Base-by-base conservation (phyloP, 2,329 filamentous ascomycete genomes). In the Aspergillus sp. region DNA sequence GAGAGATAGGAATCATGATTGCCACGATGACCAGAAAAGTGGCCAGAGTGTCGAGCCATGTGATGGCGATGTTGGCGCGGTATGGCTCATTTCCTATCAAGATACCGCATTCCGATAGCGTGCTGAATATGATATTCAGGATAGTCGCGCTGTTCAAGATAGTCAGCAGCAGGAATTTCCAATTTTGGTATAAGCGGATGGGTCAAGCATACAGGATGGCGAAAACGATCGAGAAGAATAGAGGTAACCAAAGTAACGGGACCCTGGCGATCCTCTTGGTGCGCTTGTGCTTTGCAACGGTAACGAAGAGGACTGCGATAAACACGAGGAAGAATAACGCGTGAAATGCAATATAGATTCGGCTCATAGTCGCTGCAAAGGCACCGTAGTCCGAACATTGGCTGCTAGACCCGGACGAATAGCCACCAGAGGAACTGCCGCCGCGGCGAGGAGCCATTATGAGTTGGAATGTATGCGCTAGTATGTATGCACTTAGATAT, bases 1-100 rank as follows among this genome's bases (percentile, higher is more conserved):
- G 50, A 50, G 61, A 65, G 26, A 65, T 59, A 3, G 63, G 59
- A 49, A 63, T 47, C 26, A 65, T 56, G 52, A 65, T 61, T 4
- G 62, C 16, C 6, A 47, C 42, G 26, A 62, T 47, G 12, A 65
- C 49, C 1, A 50, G 18, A 46, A 57, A 59, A 18, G 50, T 6
- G 1, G 56, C 56, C 10, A 62, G 14, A 1, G 6, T 22, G 32
- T 26, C 7, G 24, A 65, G 54, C 63, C 63, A 65, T 1, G 12
- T 5, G 1, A 54, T 12, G 9, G 56, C 45, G 42, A 58, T 54
- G 14, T 22, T 31, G 46, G 52, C 55, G 6, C 32, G 39, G 2
- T 50, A 26, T 32, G 46, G 39, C 2, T 47, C 20, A 26, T 16
- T 18, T 26, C 7, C 0, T 11, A n/a, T 14, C 51, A 36, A 11